Evolutionary conservation across 176 grass and related monocot species (phyloP).

Genomic region (Olyra latifolia): DNA sequence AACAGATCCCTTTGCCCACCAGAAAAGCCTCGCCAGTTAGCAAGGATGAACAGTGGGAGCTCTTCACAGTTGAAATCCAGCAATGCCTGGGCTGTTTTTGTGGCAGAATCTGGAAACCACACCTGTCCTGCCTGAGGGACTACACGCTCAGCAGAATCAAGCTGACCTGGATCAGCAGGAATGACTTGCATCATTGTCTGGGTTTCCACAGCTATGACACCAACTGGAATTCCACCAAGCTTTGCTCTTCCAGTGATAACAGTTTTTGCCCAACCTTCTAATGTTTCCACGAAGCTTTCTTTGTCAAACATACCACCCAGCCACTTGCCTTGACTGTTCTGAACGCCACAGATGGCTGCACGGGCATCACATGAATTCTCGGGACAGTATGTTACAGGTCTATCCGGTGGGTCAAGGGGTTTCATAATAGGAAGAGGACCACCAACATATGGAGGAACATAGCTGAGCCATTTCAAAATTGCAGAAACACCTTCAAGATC

Average conservation of each 20-base stretch:
- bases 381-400: slow-evolving; percentile 71
- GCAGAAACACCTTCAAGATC: slow-evolving; percentile 97
- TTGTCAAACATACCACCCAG: slow-evolving; percentile 92
- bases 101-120: slow-evolving; percentile 96
- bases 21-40: slow-evolving; percentile 99
- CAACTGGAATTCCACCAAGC: slow-evolving; percentile 93
- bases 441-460: slow-evolving; percentile 87
- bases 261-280: slow-evolving; percentile 99
- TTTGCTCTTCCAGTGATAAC: slow-evolving; percentile 94
- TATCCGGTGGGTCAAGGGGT: slow-evolving; percentile 85
- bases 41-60: slow-evolving; percentile 92
- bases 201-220: slow-evolving; percentile 93
- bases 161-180: slow-evolving; percentile 92
- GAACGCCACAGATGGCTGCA: slow-evolving; percentile 77
- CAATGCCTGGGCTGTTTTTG: slow-evolving; percentile 94
- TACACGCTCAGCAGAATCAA: slow-evolving; percentile 89
- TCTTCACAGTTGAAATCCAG: slow-evolving; percentile 93
- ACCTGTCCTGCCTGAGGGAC: slow-evolving; percentile 97
- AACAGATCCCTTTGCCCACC: slow-evolving; percentile 97
- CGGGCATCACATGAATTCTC: slow-evolving; percentile 94
- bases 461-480: slow-evolving; percentile 97
- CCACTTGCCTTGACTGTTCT: slow-evolving; percentile 69
- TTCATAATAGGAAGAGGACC: slow-evolving; percentile 89
- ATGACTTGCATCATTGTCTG: slow-evolving; percentile 97
- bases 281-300: slow-evolving; percentile 88